Evolutionary conservation across 2,329 filamentous ascomycete genomes (phyloP), one percentile per base, ranked within the genome.

Genomic region (Fusarium musae): DNA sequence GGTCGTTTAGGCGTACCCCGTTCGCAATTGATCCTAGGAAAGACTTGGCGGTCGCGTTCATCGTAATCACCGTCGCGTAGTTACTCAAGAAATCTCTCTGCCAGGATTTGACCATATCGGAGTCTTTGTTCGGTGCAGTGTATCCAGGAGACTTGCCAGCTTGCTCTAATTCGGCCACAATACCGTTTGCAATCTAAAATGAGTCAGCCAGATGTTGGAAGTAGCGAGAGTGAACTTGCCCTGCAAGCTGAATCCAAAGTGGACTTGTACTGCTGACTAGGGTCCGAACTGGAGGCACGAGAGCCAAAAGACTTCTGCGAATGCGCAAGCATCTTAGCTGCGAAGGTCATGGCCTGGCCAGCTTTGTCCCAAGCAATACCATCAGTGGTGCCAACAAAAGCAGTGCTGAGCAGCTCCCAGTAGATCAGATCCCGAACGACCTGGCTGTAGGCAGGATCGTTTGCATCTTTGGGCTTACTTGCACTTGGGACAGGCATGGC

Each of bases 201-300:
- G 12, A 26, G 19, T 53, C 12, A 53, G 50, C 17, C 5, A 17
- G 17, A 4, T 12, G 17, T 15, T 3, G 1, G 3, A 17, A 0
- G 17, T 2, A 0, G 34, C 2, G 17, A 53, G 6, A 28, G 19
- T 37, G n/a, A 9, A 5, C 17, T n/a, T 37, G 5, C 50, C 9
- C 2, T 9, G 34, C 23, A 53, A 53, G 17, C 50, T 2, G 23
- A 37, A 21, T 53, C 50, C 23, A 53, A 11, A 10, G 34, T 34
- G 6, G 50, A 36, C n/a, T 19, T 53, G 9, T 53, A 53, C 23
- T 16, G 13, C 3, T 17, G 34, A 26, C 50, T 39, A 9, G 34
- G 23, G 10, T n/a, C 34, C 11, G 50, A 21, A n/a, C 19, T 10
- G 3, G 23, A 28, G 17, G 50, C 23, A 2, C 39, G 13, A n/a